Base-by-base conservation (phyloP, 176 grass and related monocot species). In the Aegilops umbellulata region DNA sequence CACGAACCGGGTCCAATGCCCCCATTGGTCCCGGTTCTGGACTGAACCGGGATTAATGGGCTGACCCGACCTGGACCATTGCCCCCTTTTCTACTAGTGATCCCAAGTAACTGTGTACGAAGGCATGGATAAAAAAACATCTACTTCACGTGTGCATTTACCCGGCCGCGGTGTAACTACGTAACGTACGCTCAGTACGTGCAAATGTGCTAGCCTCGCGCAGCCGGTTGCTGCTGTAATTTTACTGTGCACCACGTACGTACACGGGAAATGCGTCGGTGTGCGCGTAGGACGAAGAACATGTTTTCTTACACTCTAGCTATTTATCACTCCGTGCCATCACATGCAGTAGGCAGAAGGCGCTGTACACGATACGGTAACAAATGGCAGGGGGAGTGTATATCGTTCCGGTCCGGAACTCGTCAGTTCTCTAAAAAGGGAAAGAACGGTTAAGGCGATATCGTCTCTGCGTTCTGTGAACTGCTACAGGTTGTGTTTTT, bases 391-490 rank as follows among this genome's bases (percentile, higher is more conserved):
- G 79, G 16, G 71, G 9, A 49, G 72, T 17, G 47, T 51, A 51
- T 27, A 75, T 47, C 72, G 72, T 29, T 47, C 62, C 31, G 17
- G 25, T 23, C 41, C 79, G 47, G 71, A 49, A 51, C 42, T 31
- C 68, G 63, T 68, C 79, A 81, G 27, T 81, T 68, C 67, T 68
- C 42, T 68, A 41, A 34, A 68, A 34, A 68, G 79, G 67, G 63
- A 81, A 27, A 44, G 78, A 65, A 65, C 60, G 36, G 60, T 19
- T 65, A 63, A 63, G 24, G 17, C 60, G 49, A 53, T 47, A 11
- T 44, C 39, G 15, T 7, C 11, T 14, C 17, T n/a, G 41, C 27
- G 60, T 64, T 35, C 7, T 25, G 24, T 62, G 20, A 80, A 65
- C 60, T 46, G 8, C 60, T 4, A 10, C 29, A 49, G 27, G 36